Evolutionary conservation across 176 grass and related monocot species (phyloP), one percentile per base, ranked within the genome.

Genomic region (Zea luxurians): DNA sequence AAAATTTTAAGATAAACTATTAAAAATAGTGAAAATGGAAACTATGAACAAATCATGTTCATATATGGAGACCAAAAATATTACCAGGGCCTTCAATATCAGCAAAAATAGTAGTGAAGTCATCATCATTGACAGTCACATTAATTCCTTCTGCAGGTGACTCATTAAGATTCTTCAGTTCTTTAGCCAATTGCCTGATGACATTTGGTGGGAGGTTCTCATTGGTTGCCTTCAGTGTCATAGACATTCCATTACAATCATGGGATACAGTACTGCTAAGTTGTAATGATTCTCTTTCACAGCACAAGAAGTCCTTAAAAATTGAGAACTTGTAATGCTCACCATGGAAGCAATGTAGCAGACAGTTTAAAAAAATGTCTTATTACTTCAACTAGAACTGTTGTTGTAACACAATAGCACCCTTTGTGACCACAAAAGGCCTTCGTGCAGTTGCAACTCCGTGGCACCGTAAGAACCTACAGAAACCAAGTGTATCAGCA

Each of bases 71-170:
- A 27, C 27, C 27, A 27, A 27, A 27, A 87, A 64, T 68, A 61
- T 67, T 86, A 97, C 93, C 86, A 74, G 93, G 93, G 48, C 93
- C 93, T 81, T 93, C 93, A 68, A 97, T 93, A 83, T 97, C 93
- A 54, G 88, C 90, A 79, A 62, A 91, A 80, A 93, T 97, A 66
- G 70, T 91, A 50, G 90, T 80, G 77, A 97, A 93, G 68, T 97
- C 91, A 13, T 97, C 91, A 68, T 93, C 93, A 75, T 97, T 97
- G 18, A 89, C 64, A 71, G 80, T 83, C 60, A 93, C 90, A 62
- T 89, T 93, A 70, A 97, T 97, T 62, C 93, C 93, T 90, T 97
- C 93, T 68, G 91, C 88, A 87, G 93, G 91, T 57, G 91, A 85
- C 72, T 97, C 91, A 59, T 97, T 88, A 52, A 97, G 84, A 78